A percentile compares a stretch with the other conserved stretches of the same genome.
Conservation (phyloP, 345 rosid genomes). For the Sonneratia caseolaris region DNA sequence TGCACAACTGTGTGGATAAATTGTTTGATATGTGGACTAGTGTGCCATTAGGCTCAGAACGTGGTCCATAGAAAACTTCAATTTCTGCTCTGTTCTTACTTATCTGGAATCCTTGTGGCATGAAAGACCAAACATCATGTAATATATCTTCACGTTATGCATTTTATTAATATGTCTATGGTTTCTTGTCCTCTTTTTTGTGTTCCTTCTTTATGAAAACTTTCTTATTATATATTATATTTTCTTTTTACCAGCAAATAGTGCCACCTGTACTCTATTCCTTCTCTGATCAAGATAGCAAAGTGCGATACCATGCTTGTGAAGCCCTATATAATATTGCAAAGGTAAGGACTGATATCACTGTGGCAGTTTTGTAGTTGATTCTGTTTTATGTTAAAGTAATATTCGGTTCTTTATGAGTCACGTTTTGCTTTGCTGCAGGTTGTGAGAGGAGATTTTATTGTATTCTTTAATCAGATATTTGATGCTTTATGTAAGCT, state of each 20-base stretch:
- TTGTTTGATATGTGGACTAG: neutral
- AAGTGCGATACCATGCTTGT: conserved; percentile 97
- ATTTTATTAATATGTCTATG: neutral
- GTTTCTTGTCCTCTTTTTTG: neutral
- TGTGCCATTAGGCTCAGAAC: neutral
- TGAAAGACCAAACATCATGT: neutral
- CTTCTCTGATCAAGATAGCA: conserved; percentile 89
- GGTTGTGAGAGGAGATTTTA: conserved; percentile 99
- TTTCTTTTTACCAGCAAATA: conserved; percentile 57
- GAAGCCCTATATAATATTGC: conserved; percentile 99
- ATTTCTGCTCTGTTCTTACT: neutral
- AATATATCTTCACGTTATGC: neutral
- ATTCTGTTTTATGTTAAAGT: neutral
- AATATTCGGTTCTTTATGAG: conserved; percentile 8
- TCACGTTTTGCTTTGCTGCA: conserved; percentile 24
- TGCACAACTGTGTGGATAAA: too few relatives aligned
- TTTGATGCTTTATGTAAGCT: conserved; percentile 97
- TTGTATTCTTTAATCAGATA: conserved; percentile 82
- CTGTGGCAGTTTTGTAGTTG: neutral
- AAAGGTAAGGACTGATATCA: conserved; percentile 38
- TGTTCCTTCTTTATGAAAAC: neutral
- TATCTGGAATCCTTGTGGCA: neutral
- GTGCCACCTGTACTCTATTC: conserved; percentile 92
- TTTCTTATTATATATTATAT: neutral
- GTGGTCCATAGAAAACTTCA: neutral